Evolutionary conservation across 768 basidiomycete genomes (phyloP), one percentile per base, ranked within the genome.

Genomic region (Paxillus rubicundulus): DNA sequence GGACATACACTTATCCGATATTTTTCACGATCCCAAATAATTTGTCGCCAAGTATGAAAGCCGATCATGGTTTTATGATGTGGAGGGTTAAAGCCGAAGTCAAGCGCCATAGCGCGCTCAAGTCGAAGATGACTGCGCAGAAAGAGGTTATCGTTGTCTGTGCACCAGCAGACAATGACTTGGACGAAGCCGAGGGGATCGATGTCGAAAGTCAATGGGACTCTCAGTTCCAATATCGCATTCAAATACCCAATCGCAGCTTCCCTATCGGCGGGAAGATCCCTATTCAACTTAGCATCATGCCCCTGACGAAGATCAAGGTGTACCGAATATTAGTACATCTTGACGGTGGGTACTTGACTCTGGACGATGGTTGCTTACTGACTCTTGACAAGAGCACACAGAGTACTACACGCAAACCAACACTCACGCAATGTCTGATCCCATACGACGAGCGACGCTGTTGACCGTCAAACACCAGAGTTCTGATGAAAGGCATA

Each of bases 1-100:
- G 94, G 17, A 88, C 84, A 5, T 98, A 98, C 67, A 92, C 87
- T 16, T 98, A 92, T 70, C 96, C 96, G 3, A 89, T 99, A 62
- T 89, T 89, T 13, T 94, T 98, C 67, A 77, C 85, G 16, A 85
- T 99, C 50, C 92, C 96, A 0, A 76, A 82, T 5, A 78, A 82
- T 53, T 77, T 87, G 3, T 92, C 94, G 3, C 91, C 96, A 2
- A 84, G 85, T 0, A 74, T 95, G 56, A 75, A 77, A 39, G 85
- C 85, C 54, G 81, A 86, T 36, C 87, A 82, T 58, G 96, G 94
- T 9, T 79, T 82, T 3, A 84, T 97, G 12, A 66, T 66, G 1
- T 99, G 97, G 85, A 74, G 76, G 39, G 78, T 98, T 18, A 88
- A 84, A 64, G 95, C 92, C 2, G 79, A 76, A 32, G 92, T 90